Conservation (phyloP, 163 green algal species). For the Chlorella variabilis region DNA sequence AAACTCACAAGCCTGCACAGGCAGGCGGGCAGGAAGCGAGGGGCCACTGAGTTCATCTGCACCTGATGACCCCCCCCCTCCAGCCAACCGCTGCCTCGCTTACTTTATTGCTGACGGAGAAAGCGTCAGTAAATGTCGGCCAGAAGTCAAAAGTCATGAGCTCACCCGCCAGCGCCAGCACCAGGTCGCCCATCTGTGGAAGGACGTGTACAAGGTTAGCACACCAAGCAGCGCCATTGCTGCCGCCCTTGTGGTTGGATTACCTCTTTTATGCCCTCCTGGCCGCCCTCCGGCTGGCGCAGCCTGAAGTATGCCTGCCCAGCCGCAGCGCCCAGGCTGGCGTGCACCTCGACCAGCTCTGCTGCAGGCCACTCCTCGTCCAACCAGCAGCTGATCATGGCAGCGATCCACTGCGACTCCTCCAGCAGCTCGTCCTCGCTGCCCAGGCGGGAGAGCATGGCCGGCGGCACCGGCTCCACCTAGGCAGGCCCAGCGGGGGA, state of each 20-base stretch:
- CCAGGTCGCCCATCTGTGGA: constrained; percentile 51
- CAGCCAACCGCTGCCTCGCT: too few species aligned
- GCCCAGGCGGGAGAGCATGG: neutral
- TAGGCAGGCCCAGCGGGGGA: too few species aligned
- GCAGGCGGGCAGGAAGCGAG: too few species aligned
- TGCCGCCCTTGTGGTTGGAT: too few species aligned
- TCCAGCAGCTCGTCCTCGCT: constrained; percentile 1
- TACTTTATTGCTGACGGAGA: constrained; percentile 66
- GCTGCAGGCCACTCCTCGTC: constrained; percentile 70
- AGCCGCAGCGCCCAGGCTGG: constrained; percentile 53
- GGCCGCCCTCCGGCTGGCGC: constrained; percentile 30
- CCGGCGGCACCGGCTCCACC: constrained; percentile 30
- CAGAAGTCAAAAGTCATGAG: constrained; percentile 62
- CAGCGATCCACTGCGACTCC: constrained; percentile 44
- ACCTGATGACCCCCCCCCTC: too few species aligned
- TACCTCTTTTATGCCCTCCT: too few species aligned
- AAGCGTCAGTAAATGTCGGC: constrained; percentile 60
- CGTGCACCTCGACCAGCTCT: constrained; percentile 60
- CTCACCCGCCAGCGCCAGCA: constrained; percentile 56
- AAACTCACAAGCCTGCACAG: constrained; percentile 50
- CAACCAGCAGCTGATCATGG: constrained; percentile 63
- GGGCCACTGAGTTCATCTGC: too few species aligned
- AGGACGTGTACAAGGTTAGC: too few species aligned
- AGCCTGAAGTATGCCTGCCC: constrained; percentile 49
- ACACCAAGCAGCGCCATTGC: too few species aligned